Base-by-base conservation (phyloP, 2,329 filamentous ascomycete species). In the Fusarium lateritium region DNA sequence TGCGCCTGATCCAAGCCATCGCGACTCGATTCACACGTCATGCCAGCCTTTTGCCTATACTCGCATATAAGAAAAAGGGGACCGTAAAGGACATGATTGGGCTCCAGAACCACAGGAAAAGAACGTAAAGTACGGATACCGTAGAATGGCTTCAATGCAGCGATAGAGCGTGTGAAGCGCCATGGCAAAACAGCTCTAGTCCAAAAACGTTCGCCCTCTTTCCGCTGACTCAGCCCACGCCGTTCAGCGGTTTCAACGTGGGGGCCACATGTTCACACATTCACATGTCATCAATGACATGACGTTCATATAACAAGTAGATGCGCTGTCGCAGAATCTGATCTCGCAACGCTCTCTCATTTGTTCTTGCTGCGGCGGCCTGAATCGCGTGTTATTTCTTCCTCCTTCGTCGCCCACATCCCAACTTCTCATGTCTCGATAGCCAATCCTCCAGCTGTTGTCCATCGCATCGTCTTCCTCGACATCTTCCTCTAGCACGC, bases 211-310 rank as follows among this genome's bases (percentile, higher is more conserved):
- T 49, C 26, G 8, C n/a, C 13, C n/a, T 19, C 15, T 3, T 21
- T 6, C 10, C 15, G 71, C 53, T 61, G 56, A 70, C 53, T 67
- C 62, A 64, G 39, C 60, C 17, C 33, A 33, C 44, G 40, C 33
- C 36, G 26, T 56, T 46, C 28, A 46, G 58, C 33, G 53, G 26
- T 56, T 50, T 24, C 21, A 65, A 62, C 56, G 63, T 72, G 69
- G 69, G 66, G 47, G 44, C 51, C 42, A 52, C 46, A 46, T 46
- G n/a, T 60, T 34, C 46, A 38, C 38, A 63, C 51, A 59, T 71
- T 72, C 70, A 73, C 70, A 72, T 73, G 70, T 71, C 59, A 63
- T 47, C 42, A 17, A 44, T 57, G 50, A 39, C 51, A 63, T 73
- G 66, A 68, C 65, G 62, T 53, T 44, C 50, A 36, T 43, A 24